A percentile compares a stretch with the other conserved stretches of the same genome.
phyloP scores from a whole-genome alignment of 139 green algal genomes.

The Ulvella scutata region DNA sequence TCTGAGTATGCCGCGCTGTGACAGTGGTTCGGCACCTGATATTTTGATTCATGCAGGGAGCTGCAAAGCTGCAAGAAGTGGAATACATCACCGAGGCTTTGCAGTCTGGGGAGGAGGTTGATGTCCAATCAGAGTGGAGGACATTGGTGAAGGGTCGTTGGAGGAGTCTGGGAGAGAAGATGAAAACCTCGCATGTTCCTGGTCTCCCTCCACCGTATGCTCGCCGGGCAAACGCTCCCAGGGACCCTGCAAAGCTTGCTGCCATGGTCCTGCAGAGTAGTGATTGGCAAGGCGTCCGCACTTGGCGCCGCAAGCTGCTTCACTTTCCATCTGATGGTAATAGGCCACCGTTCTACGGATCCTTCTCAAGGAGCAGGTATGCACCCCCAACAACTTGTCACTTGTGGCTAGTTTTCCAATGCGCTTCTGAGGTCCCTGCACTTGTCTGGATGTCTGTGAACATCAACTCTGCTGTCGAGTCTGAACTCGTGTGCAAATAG shows the following conservation, averaged over 20 bases:
- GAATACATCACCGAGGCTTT: neutral
- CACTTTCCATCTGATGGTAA: neutral
- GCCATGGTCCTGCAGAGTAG: neutral
- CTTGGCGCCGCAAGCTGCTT: neutral
- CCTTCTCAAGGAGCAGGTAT: neutral
- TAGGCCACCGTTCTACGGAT: neutral
- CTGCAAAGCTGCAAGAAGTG: neutral
- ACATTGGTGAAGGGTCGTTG: neutral
- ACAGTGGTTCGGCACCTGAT: neutral
- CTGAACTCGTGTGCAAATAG: neutral
- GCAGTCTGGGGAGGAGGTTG: neutral
- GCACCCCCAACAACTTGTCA: neutral
- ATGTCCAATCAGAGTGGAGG: neutral
- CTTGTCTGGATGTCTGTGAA: neutral
- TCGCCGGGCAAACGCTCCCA: neutral
- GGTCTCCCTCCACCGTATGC: neutral
- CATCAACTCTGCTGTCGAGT: neutral
- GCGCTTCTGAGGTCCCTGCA: neutral
- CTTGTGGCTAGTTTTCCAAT: neutral
- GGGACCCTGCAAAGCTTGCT: neutral
- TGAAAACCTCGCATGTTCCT: neutral
- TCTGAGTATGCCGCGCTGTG: neutral
- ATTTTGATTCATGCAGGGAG: neutral
- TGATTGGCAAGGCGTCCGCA: neutral
- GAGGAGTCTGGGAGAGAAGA: neutral